Evolutionary conservation across 371 early-diverging fungal genomes (phyloP).

Genomic region (Phascolomyces articulosus): DNA sequence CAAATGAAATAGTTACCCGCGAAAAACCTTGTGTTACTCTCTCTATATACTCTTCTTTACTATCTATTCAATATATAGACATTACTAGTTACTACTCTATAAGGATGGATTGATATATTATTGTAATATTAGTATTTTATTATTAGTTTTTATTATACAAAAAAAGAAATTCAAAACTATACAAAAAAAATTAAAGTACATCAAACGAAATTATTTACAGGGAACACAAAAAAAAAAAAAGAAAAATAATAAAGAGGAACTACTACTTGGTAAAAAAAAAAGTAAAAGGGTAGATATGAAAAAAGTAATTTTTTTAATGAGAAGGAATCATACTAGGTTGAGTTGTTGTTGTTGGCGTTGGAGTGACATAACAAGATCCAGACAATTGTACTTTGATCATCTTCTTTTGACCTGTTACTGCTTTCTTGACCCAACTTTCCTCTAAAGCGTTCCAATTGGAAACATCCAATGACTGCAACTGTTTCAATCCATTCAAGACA

Average conservation of each 20-base stretch:
- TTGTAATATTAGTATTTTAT: neutral
- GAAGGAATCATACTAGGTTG: no score
- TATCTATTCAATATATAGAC: no score
- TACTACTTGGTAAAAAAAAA: neutral
- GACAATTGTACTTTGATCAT: neutral
- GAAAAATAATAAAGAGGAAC: no score
- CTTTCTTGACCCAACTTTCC: neutral
- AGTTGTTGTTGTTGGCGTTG: neutral
- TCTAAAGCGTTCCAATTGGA: constrained; percentile 1
- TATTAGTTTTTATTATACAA: constrained; percentile 6
- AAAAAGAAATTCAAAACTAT: neutral
- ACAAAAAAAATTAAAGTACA: neutral
- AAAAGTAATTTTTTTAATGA: neutral
- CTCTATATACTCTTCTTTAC: neutral
- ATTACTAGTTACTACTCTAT: no score
- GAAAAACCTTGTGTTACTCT: neutral
- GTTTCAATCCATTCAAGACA: neutral
- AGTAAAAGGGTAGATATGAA: neutral
- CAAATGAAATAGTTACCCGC: neutral
- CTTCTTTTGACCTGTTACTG: neutral
- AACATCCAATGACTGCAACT: neutral
- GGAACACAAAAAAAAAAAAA: neutral
- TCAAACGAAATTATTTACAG: neutral
- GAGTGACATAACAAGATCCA: neutral
- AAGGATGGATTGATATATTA: no score